Evolutionary conservation across 23 red algal genomes (phyloP), one percentile per base, ranked within the genome.

Genomic region (Pyropia haitanensis): DNA sequence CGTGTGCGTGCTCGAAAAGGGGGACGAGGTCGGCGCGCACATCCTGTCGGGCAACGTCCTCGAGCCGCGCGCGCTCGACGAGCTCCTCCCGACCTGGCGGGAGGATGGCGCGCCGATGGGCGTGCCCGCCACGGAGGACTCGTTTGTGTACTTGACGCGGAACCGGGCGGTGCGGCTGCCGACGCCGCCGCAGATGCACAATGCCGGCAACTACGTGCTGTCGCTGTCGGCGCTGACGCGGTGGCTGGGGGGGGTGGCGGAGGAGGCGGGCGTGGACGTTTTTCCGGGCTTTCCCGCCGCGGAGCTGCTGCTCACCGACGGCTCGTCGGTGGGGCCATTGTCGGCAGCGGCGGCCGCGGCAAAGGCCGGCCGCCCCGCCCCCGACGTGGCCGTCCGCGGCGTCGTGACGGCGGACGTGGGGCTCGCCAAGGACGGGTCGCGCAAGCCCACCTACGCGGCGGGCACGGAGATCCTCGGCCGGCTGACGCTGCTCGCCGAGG

Each of bases 1-100:
- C 5, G 92, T 96, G 10, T 88, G 84, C 60, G 78, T 96, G 12
- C 61, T 96, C 63, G 92, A 96, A 62, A 96, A 96, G 34, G 92
- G 81, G 19, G 28, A 64, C 14, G 83, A 96, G 66, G 85, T 96
- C 16, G 92, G 92, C 20, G 80, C 85, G 27, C 92, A 96, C 57
- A 86, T 90, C 53, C 68, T 96, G 55, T 96, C 92, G 8, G 92
- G 92, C 14, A 90, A 90, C 65, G 78, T 88, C 5, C 79, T 96
- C 14, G 92, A 96, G 63, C 78, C 92, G 30, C 83, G 84, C 18
- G 87, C 81, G 27, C 78, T 96, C 67, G 77, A 89, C 65, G 92
- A 96, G 53, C 63, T 96, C n/a, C 68, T 96, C 20, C 92, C 92
- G 6, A 55, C 73, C 5, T 96, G 87, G 80, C 80, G 87, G 16